Evolutionary conservation across 148 eudicot genomes (phyloP).

Genomic region (Talinum fruticosum): DNA sequence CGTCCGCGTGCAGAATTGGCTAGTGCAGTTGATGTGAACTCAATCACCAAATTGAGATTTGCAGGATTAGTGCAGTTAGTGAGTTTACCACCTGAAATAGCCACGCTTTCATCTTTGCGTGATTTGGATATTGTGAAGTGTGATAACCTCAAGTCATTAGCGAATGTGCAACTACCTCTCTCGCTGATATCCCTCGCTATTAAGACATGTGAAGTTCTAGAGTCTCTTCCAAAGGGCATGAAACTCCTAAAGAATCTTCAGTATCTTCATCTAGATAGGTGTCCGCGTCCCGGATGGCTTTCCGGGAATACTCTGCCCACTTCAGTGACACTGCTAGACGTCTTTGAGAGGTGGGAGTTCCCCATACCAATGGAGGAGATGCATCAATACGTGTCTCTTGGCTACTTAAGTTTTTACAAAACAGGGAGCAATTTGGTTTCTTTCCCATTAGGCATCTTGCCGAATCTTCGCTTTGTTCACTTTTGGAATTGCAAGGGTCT

Average conservation of each 20-base stretch:
- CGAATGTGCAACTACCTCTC: not conserved
- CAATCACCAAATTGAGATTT: not conserved
- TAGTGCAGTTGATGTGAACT: not conserved
- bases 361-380: constrained; percentile 1
- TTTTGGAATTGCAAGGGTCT: not conserved
- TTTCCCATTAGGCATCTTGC: constrained; percentile 9
- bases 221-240: not conserved
- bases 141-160: not conserved
- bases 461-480: not conserved
- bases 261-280: accelerated
- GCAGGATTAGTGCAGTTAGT: not conserved
- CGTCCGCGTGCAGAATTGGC: not conserved
- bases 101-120: not conserved
- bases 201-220: not conserved
- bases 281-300: not conserved
- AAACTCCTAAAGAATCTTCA: not conserved
- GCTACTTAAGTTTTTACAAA: accelerated
- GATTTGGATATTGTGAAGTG: not conserved
- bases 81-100: not conserved
- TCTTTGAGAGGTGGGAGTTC: not conserved
- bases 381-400: not conserved
- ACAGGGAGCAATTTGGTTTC: not conserved
- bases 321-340: not conserved
- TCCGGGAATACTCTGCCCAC: not conserved
- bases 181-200: not conserved